A percentile compares a stretch with the other conserved stretches of the same genome.
Conservation (phyloP, 2,329 filamentous ascomycete genomes). For the Aspergillus costaricaensis region DNA sequence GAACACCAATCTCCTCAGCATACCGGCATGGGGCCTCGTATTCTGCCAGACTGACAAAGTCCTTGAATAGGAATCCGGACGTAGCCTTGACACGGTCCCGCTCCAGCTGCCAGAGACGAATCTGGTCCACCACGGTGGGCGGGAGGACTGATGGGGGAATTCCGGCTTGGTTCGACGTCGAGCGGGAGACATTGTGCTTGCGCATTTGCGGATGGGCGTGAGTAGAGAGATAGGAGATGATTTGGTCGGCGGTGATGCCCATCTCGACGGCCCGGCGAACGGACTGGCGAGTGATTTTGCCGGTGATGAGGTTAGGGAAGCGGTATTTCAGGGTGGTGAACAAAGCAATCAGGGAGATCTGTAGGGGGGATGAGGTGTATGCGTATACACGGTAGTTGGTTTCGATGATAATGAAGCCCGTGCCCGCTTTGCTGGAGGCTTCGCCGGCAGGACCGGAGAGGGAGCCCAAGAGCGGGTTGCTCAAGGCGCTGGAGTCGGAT, state of each 20-base stretch:
- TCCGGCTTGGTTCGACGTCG: constrained; percentile 42
- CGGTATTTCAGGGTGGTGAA: constrained; percentile 87
- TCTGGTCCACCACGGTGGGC: constrained; percentile 95
- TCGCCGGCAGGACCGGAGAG: constrained; percentile 43
- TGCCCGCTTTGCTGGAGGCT: constrained; percentile 36
- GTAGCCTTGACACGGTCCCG: constrained; percentile 89
- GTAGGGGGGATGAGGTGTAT: constrained; percentile 89
- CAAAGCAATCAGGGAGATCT: constrained; percentile 89
- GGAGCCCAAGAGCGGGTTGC: constrained; percentile 69
- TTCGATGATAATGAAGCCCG: constrained; percentile 89
- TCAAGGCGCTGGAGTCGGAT: constrained; percentile 69
- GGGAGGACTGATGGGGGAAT: constrained; percentile 69
- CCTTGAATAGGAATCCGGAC: constrained; percentile 82
- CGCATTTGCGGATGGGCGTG: constrained; percentile 96
- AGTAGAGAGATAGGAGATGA: constrained; percentile 86
- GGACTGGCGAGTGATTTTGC: constrained; percentile 84
- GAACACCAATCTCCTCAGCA: constrained; percentile 85
- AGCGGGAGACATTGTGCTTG: constrained; percentile 52
- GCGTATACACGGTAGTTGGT: constrained; percentile 98
- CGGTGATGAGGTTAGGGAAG: constrained; percentile 91
- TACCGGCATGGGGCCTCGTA: constrained; percentile 60
- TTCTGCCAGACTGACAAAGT: constrained; percentile 72
- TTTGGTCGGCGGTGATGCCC: constrained; percentile 93
- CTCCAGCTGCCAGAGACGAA: constrained; percentile 95
- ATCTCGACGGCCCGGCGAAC: constrained; percentile 82